Percentiles rank a stretch among this genome's conserved stretches.
Conservation (phyloP, 306 rosid genomes). For the Geum urbanum region DNA sequence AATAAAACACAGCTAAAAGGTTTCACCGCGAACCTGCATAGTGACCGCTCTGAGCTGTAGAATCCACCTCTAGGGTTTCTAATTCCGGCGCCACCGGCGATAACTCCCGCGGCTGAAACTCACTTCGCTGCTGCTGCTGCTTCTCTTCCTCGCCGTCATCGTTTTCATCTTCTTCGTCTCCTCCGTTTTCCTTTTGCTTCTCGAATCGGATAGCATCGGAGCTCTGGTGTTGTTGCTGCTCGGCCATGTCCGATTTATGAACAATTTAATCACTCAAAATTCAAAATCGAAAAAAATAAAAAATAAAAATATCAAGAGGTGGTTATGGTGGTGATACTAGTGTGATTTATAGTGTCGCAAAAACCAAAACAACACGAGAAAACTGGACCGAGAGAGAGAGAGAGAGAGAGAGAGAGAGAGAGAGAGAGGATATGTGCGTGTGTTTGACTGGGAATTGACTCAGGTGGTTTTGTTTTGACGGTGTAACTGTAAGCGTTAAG, state of each 20-base stretch:
- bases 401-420: constrained; percentile 14
- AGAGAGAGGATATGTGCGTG: constrained; percentile 28
- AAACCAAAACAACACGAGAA: constrained; percentile 28
- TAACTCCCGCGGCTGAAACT: constrained; percentile 18
- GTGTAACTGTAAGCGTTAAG: constrained; percentile 34
- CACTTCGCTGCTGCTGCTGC: constrained; percentile 23
- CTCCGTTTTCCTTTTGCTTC: constrained; percentile 21
- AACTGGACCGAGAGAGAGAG: constrained; percentile 19
- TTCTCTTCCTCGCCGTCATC: constrained; percentile 20
- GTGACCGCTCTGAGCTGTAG: constrained; percentile 33
- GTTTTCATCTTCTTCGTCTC: constrained; percentile 16
- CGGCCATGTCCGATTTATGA: constrained; percentile 64
- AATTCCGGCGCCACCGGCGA: constrained; percentile 15
- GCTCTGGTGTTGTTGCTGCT: constrained; percentile 21
- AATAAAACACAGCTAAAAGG: not conserved
- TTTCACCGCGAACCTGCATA: constrained; percentile 34
- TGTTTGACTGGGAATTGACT: constrained; percentile 73
- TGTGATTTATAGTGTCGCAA: constrained; percentile 27
- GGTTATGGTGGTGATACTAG: not conserved
- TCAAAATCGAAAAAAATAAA: not conserved
- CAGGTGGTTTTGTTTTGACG: constrained; percentile 37
- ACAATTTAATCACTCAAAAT: no score
- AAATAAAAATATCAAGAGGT: not conserved
- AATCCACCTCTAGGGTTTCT: constrained; percentile 61
- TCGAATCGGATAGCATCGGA: constrained; percentile 28